Evolutionary conservation across 306 rosid species (phyloP).

Genomic region (Chamaecrista fasciculata): DNA sequence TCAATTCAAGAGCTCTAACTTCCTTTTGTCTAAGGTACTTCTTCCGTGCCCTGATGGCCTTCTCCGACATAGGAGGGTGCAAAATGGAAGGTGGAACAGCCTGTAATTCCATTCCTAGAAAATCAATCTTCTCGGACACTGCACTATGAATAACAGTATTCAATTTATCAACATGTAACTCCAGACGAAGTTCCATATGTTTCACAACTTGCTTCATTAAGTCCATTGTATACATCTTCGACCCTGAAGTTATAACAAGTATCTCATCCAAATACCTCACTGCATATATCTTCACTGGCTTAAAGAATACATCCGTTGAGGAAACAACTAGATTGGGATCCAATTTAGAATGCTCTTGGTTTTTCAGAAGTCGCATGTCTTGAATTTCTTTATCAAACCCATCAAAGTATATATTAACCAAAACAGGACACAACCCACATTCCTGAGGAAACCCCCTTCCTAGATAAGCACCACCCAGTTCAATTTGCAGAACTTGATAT

Average conservation of each 20-base stretch:
- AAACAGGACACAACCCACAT: constrained; percentile 62
- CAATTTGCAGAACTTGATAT: constrained; percentile 38
- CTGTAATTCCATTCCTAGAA: constrained; percentile 83
- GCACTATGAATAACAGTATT: constrained; percentile 78
- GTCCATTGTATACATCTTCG: constrained; percentile 63
- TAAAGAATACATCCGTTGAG: constrained; percentile 47
- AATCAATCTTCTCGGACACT: constrained; percentile 74
- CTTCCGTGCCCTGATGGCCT: constrained; percentile 82
- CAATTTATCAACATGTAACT: constrained; percentile 55
- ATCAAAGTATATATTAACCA: constrained; percentile 69
- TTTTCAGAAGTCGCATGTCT: constrained; percentile 50
- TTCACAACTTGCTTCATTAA: constrained; percentile 52
- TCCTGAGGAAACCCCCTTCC: constrained; percentile 90
- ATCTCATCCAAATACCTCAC: constrained; percentile 88
- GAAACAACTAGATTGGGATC: constrained; percentile 33
- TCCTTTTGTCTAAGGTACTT: constrained; percentile 87
- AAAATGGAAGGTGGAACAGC: constrained; percentile 71
- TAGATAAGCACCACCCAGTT: constrained; percentile 53
- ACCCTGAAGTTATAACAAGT: constrained; percentile 65
- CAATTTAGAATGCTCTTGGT: constrained; percentile 47
- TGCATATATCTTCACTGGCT: constrained; percentile 80
- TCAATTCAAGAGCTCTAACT: constrained; percentile 68
- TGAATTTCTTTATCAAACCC: constrained; percentile 82
- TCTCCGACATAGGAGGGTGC: constrained; percentile 67
- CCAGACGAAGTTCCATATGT: constrained; percentile 59